These are phyloP conservation scores for Aspergillus biplanus DNA, from an alignment of 495 filamentous ascomycete genomes.

Conservation along the genomic window DNA sequence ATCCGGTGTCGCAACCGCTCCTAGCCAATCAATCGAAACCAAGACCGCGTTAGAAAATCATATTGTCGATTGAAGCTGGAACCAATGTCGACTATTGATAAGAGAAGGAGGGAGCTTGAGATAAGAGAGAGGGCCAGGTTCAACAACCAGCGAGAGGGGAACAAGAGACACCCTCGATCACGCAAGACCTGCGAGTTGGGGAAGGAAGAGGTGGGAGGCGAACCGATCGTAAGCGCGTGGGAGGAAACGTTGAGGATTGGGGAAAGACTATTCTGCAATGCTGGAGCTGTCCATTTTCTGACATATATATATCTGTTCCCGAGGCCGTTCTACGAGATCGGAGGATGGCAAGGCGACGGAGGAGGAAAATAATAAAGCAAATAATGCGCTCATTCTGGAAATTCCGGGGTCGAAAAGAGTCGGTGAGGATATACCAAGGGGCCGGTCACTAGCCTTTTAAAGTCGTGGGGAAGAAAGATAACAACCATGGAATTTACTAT, in stretches of 20 bases:
- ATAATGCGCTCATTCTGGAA: slow-evolving; percentile 12
- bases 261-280: slow-evolving; percentile 3
- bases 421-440: slow-evolving; percentile 24
- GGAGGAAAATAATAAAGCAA: neutral
- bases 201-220: slow-evolving; percentile 10
- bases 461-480: slow-evolving; percentile 11
- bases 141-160: neutral
- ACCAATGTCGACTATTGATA: slow-evolving; percentile 9
- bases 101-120: neutral
- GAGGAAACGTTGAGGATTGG: neutral
- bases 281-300: neutral
- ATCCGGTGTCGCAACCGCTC: slow-evolving; percentile 8
- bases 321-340: slow-evolving; percentile 2
- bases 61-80: slow-evolving; percentile 4
- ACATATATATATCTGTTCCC: slow-evolving; percentile 1
- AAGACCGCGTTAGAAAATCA: slow-evolving; percentile 18
- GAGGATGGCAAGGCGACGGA: neutral
- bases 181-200: slow-evolving; percentile 15
- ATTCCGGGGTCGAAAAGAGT: slow-evolving; percentile 21
- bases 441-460: slow-evolving; percentile 15
- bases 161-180: slow-evolving; percentile 2
- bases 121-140: neutral
- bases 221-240: slow-evolving; percentile 27
- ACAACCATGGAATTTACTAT: neutral
- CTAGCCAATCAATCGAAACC: slow-evolving; percentile 1